phyloP scores from a whole-genome alignment of 495 filamentous ascomycete genomes.

The Neurospora intermedia region DNA sequence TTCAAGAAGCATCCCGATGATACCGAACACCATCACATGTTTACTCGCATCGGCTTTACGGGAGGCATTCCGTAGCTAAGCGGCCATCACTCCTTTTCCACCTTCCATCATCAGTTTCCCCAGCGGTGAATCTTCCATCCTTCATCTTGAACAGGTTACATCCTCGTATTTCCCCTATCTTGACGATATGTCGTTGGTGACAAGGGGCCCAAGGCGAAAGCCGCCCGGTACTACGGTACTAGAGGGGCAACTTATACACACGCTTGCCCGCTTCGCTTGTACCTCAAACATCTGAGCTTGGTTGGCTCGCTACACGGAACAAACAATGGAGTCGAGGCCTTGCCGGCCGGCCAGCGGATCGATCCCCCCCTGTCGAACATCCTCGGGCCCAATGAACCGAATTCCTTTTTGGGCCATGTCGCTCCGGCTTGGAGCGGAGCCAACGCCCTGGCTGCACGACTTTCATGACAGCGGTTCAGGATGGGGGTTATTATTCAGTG shows the following conservation, averaged over 20 bases:
- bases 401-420: conserved; percentile 12
- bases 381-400: not conserved
- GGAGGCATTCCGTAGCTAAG: not conserved
- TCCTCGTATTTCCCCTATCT: not conserved
- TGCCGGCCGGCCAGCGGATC: not conserved
- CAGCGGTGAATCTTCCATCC: not conserved
- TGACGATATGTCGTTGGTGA: not conserved
- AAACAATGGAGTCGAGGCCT: conserved; percentile 1
- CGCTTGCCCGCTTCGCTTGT: not conserved
- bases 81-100: not conserved
- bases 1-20: not conserved
- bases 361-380: conserved; percentile 5
- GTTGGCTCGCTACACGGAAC: conserved; percentile 3
- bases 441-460: conserved; percentile 3
- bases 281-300: conserved; percentile 2
- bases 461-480: conserved; percentile 13
- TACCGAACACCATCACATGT: not conserved
- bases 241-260: not conserved
- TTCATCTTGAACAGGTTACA: not conserved
- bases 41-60: not conserved
- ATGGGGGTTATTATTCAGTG: not conserved
- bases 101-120: not conserved
- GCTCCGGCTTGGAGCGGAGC: conserved; percentile 21
- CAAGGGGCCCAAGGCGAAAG: not conserved
- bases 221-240: not conserved